phyloP scores from a whole-genome alignment of 345 rosid genomes.

The Syzygium grande region DNA sequence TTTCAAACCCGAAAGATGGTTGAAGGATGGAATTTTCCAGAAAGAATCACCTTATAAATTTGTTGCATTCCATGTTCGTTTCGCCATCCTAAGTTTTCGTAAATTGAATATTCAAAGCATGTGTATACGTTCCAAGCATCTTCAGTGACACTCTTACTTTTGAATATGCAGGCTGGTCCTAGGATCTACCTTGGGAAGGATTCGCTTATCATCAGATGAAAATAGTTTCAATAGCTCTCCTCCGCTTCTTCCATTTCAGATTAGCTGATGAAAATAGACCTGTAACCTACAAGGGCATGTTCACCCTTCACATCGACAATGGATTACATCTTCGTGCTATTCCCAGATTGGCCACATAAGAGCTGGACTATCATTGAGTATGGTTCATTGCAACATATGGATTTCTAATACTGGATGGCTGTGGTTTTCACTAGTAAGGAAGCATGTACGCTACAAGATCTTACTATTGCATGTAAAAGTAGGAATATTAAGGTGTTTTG shows the following conservation, averaged over 20 bases:
- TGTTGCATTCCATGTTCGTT: conserved; percentile 42
- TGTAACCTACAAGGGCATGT: conserved; percentile 42
- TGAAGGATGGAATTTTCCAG: conserved; percentile 45
- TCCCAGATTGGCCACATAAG: conserved; percentile 11
- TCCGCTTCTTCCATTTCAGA: conserved; percentile 48
- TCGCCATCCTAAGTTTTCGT: not conserved
- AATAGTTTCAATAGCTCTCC: conserved; percentile 50
- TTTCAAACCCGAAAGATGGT: conserved; percentile 74
- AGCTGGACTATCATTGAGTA: not conserved
- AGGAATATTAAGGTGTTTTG: not conserved
- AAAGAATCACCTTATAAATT: conserved; percentile 64
- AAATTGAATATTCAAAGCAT: not conserved
- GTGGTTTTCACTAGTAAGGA: not conserved
- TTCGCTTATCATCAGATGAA: conserved; percentile 69
- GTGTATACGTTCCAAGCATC: not conserved
- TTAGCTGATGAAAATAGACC: conserved; percentile 31
- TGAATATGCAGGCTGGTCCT: conserved; percentile 58
- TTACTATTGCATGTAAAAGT: not conserved
- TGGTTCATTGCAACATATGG: not conserved
- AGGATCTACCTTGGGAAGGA: conserved; percentile 68
- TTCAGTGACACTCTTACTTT: not conserved
- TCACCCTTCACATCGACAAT: conserved; percentile 57
- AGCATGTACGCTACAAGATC: not conserved
- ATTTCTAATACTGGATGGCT: not conserved
- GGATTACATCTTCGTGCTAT: conserved; percentile 40